These are phyloP conservation scores for Solanum chacoense DNA, from an alignment of 305 asterid genomes.

Conservation along the genomic window DNA sequence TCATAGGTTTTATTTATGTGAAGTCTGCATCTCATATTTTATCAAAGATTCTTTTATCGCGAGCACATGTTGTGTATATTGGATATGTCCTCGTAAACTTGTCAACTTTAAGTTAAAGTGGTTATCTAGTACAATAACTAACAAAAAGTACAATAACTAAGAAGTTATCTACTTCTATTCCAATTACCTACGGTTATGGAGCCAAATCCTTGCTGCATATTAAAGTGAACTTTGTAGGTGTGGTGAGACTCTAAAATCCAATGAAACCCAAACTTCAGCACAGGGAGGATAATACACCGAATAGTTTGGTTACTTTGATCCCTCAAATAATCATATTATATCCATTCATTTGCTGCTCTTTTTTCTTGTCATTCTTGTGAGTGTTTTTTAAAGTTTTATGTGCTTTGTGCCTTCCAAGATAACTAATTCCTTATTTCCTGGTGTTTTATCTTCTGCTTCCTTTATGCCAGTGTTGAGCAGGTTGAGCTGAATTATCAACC, in stretches of 20 bases:
- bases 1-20: neutral
- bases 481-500: conserved; percentile 22
- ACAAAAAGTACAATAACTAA: neutral
- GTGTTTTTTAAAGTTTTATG: neutral
- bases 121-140: neutral
- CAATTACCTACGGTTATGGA: neutral
- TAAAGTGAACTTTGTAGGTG: neutral
- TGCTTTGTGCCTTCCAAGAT: neutral
- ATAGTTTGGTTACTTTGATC: neutral
- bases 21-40: neutral
- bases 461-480: conserved; percentile 15
- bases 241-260: neutral
- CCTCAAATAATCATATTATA: neutral
- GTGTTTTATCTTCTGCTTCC: neutral
- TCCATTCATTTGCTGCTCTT: neutral
- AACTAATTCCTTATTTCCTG: neutral
- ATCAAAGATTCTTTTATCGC: neutral
- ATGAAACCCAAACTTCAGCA: neutral
- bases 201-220: neutral
- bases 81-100: neutral
- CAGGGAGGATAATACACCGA: neutral
- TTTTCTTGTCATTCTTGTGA: neutral
- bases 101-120: neutral
- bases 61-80: neutral
- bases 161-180: neutral